Percentiles rank a stretch among this genome's conserved stretches.
Evolutionary conservation across 176 grass and related monocot genomes (phyloP).

Genomic region (Metroxylon sagu): DNA sequence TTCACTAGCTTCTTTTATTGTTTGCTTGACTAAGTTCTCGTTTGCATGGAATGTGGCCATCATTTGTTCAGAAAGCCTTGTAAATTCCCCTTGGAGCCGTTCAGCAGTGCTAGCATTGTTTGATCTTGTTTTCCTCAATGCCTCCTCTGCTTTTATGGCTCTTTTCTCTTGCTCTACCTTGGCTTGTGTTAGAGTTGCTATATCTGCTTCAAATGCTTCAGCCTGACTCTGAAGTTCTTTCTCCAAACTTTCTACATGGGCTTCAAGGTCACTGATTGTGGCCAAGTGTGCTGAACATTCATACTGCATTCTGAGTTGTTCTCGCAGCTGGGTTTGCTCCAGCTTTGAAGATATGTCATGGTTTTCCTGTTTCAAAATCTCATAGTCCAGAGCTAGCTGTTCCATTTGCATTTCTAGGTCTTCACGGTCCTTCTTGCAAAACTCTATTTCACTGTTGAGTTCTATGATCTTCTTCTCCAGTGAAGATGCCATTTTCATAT

Average conservation of each 20-base stretch:
- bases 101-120: conserved; percentile 50
- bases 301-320: conserved; percentile 82
- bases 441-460: conserved; percentile 60
- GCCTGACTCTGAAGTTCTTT: conserved; percentile 60
- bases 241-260: conserved; percentile 65
- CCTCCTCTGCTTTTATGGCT: conserved; percentile 68
- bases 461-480: conserved; percentile 70
- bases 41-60: conserved; percentile 65
- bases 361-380: conserved; percentile 96
- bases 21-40: conserved; percentile 49
- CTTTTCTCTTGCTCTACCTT: conserved; percentile 85
- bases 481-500: conserved; percentile 16
- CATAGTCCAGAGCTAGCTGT: conserved; percentile 90
- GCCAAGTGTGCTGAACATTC: conserved; percentile 91
- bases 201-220: conserved; percentile 67
- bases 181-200: conserved; percentile 38
- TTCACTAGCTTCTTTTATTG: conserved; percentile 62
- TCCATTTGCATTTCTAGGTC: conserved; percentile 97
- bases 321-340: conserved; percentile 78
- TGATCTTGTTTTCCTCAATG: conserved; percentile 60
- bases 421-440: conserved; percentile 85
- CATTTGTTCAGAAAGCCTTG: conserved; percentile 59
- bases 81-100: conserved; percentile 67
- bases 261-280: conserved; percentile 80
- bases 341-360: conserved; percentile 83